Base-by-base conservation (phyloP, 306 rosid genomes). In the Citrullus amarus region DNA sequence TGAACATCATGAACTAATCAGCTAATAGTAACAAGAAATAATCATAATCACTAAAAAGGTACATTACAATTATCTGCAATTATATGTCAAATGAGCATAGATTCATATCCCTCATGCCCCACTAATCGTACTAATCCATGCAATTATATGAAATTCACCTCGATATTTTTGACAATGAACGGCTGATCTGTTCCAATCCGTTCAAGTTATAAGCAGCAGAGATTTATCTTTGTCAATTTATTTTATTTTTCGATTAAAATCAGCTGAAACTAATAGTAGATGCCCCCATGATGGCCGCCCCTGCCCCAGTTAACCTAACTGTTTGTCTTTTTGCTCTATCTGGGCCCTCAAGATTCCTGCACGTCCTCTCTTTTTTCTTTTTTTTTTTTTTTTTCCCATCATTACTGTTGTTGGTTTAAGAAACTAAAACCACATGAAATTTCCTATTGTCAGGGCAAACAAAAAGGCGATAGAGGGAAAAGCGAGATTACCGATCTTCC, bases 401-500 rank as follows among this genome's bases (percentile, higher is more conserved):
- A 67, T 67, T 18, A n/a, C 51, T 67, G 51, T 67, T 67, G 32
- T 39, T 67, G 30, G 39, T 39, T 39, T 39, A 41, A 67, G 53
- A 67, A 39, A 39, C 30, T 67, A n/a, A 68, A 44, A 13, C 34
- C 6, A 20, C 55, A 44, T 3, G 56, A 43, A 69, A 69, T 69
- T 20, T 44, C 56, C 3, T 69, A 43, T 22, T 44, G 5, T 12
- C 43, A 15, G 59, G 3, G 38, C 3, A 72, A 50, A 50, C 22
- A 8, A 72, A 72, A 79, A 79, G 8, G 22, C 38, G 16, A 51
- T 11, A 51, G 38, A 36, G 6, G 59, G 59, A 20, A 6, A 11
- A 68, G 74, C 76, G 67, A 32, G 58, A 30, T 55, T 84, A 90
- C 99, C 97, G 74, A 95, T 95, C 81, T 88, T 92, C 85, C 85